These are phyloP conservation scores for Aethionema arabicum DNA, from an alignment of 345 rosid species.

Conservation along the genomic window DNA sequence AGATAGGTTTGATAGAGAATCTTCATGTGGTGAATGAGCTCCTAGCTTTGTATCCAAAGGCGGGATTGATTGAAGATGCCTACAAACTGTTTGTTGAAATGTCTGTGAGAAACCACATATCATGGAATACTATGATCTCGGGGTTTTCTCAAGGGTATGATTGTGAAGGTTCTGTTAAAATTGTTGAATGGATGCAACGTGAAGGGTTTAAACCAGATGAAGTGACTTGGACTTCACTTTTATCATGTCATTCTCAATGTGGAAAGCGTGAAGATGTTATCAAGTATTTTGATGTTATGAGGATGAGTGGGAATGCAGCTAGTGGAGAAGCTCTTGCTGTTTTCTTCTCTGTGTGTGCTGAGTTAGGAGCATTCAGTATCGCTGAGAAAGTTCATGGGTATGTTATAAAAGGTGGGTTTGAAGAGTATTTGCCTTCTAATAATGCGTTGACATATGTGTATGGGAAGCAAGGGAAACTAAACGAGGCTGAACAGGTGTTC, in stretches of 20 bases:
- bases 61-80: slow-evolving; percentile 46
- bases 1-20: slow-evolving; percentile 44
- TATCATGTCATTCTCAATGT: slow-evolving; percentile 62
- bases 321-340: slow-evolving; percentile 57
- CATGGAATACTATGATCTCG: slow-evolving; percentile 70
- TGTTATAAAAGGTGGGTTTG: slow-evolving; percentile 60
- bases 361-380: slow-evolving; percentile 31
- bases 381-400: slow-evolving; percentile 54
- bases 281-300: slow-evolving; percentile 51
- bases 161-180: slow-evolving; percentile 48
- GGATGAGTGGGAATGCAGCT: slow-evolving; percentile 39
- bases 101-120: slow-evolving; percentile 47
- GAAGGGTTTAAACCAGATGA: slow-evolving; percentile 59
- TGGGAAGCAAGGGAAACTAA: slow-evolving; percentile 53
- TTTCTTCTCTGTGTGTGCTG: slow-evolving; percentile 57
- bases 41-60: slow-evolving; percentile 51
- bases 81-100: slow-evolving; percentile 58
- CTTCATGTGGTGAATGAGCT: slow-evolving; percentile 63
- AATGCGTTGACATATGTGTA: slow-evolving; percentile 55
- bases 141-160: slow-evolving; percentile 52
- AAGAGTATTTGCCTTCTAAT: slow-evolving; percentile 48
- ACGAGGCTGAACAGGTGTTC: slow-evolving; percentile 47
- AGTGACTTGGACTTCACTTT: slow-evolving; percentile 70
- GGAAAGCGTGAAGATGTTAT: slow-evolving; percentile 44
- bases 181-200: slow-evolving; percentile 54